Evolutionary conservation across 1,139 yeast species (phyloP), one percentile per base, ranked within the genome.

Genomic region (Entelexis sorbosivorans): DNA sequence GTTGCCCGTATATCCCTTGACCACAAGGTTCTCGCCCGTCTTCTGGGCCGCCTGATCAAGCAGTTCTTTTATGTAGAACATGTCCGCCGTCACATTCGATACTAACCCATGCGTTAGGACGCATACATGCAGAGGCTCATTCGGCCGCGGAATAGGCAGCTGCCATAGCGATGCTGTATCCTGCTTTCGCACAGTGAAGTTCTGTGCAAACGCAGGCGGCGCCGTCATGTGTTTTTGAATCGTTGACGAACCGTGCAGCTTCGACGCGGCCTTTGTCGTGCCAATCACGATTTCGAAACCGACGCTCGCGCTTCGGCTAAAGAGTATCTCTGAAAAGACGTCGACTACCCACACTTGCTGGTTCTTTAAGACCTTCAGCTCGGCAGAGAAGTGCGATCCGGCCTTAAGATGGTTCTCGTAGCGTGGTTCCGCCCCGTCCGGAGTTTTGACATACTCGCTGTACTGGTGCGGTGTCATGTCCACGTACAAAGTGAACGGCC

Each of bases 81-180:
- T 77, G 64, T 91, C 99, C 0, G 95, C 84, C 1, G 93, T 78
- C 0, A 82, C 78, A 63, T 91, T 91, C 0, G 96, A 86, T 64
- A 88, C 96, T 38, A 91, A 69, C 0, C 99, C 99, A 66, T 91
- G 98, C 0, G 96, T 85, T 32, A 91, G 62, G 1, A 87, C 72
- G 28, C 86, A 91, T 54, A 87, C 69, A 66, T 87, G 96, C 9
- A 79, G 72, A 0, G 84, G 82, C 54, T 67, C 68, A 6, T 70
- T 66, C 2, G 49, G 50, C 2, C 70, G 65, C 2, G 83, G 82
- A 0, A 71, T 62, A 0, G 81, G 80, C 39, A 69, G 58, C 58
- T 74, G 79, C 96, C 96, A 88, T 31, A 89, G 64, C 61, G 85
- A 94, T 28, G 74, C 60, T 0, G 94, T 83, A 56, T 78, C 85